A percentile compares a stretch with the other conserved stretches of the same genome.
Evolutionary conservation across 768 basidiomycete species (phyloP).

Genomic region (Cystofilobasidium bisporidii): DNA sequence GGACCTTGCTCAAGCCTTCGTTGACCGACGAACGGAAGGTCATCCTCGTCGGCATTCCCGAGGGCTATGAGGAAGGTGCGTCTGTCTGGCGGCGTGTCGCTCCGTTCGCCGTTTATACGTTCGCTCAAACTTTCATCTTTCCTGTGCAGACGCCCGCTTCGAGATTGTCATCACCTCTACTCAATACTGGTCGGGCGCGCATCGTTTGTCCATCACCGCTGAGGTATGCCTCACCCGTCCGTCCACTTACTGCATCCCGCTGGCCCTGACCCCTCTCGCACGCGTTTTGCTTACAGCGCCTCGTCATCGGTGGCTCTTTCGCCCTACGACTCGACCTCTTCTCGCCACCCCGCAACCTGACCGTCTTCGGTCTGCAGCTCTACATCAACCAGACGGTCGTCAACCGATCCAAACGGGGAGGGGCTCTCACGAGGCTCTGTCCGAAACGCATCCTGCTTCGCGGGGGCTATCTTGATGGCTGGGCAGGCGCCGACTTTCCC

Average conservation of each 20-base stretch:
- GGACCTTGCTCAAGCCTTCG: too few relatives aligned
- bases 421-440: not conserved
- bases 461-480: not conserved
- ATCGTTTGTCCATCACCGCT: not conserved
- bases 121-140: not conserved
- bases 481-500: not conserved
- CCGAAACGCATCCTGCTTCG: not conserved
- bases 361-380: conserved; percentile 2
- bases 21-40: too few relatives aligned
- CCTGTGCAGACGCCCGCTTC: not conserved
- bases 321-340: not conserved
- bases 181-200: too few relatives aligned
- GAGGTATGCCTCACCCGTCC: too few relatives aligned
- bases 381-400: not conserved
- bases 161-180: too few relatives aligned
- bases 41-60: too few relatives aligned
- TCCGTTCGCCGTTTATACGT: too few relatives aligned
- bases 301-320: not conserved
- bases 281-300: too few relatives aligned
- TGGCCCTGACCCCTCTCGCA: too few relatives aligned
- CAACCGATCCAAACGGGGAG: not conserved
- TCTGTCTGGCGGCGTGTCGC: not conserved
- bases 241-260: too few relatives aligned
- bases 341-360: conserved; percentile 6
- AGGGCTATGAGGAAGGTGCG: not conserved